These are phyloP conservation scores for Blepharisma japonicum DNA, from an alignment of 73 alveolate genomes.

Conservation along the genomic window DNA sequence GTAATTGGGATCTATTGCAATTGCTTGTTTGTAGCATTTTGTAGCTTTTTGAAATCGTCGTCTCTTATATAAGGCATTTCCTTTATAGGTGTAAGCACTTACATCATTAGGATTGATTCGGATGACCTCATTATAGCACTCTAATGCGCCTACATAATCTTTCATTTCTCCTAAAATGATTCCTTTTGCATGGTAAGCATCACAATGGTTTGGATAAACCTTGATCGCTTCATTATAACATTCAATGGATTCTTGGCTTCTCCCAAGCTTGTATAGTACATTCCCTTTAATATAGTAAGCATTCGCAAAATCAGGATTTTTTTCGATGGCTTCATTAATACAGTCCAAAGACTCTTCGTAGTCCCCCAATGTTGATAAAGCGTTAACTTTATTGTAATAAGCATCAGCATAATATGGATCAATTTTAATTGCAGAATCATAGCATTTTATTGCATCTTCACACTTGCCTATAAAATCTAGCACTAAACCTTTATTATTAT, in stretches of 20 bases:
- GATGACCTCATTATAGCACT: conserved; percentile 62
- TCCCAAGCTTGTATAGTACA: background rate
- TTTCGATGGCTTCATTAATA: conserved; percentile 82
- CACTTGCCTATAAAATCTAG: conserved; percentile 58
- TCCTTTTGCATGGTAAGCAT: conserved; percentile 60
- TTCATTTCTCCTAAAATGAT: conserved; percentile 70
- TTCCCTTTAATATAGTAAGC: conserved; percentile 93
- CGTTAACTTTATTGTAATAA: conserved; percentile 90
- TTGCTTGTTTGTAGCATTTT: conserved; percentile 74
- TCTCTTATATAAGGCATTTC: background rate
- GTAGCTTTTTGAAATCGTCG: conserved; percentile 41
- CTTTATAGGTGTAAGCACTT: conserved; percentile 35
- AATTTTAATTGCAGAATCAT: conserved; percentile 64
- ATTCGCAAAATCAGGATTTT: conserved; percentile 75
- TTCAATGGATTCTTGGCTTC: background rate
- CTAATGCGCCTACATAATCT: conserved; percentile 66
- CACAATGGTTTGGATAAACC: conserved; percentile 40
- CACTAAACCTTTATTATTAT: conserved; percentile 22
- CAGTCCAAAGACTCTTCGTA: conserved; percentile 89
- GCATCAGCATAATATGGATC: conserved; percentile 74
- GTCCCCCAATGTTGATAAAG: conserved; percentile 91
- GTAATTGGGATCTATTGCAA: conserved; percentile 88
- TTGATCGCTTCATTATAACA: conserved; percentile 44
- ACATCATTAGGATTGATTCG: conserved; percentile 48
- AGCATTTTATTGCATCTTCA: conserved; percentile 61